Evolutionary conservation across 306 rosid genomes (phyloP), one percentile per base, ranked within the genome.

Genomic region (Herpetospermum pedunculosum): DNA sequence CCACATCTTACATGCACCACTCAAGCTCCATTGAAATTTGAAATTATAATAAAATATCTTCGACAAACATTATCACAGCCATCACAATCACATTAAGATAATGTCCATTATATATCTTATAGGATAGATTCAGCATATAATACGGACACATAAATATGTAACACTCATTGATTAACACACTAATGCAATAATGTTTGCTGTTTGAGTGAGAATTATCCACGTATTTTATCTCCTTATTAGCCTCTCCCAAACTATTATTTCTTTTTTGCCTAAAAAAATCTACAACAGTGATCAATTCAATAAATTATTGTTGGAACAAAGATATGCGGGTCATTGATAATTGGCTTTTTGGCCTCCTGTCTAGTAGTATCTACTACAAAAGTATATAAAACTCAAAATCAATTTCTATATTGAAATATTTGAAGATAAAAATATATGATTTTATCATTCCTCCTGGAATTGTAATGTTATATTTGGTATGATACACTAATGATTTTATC

Each of bases 81-180:
- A 71, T 71, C 75, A 71, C 58, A 49, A 71, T 47, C 59, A 71
- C 23, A 37, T 21, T 47, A 71, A 44, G 75, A 9, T 11, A 46
- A 46, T 44, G 40, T 69, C 54, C 8, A 70, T 47, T 26, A 28
- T 70, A 43, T 25, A 68, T 26, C 73, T 68, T 68, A n/a, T n/a
- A 68, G 25, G 73, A 43, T 21, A 67, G 37, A 70, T 16, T 48
- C 60, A 47, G 23, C 46, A 49, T 30, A 49, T 71, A 37, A 77
- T 75, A 73, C 34, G 62, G 52, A 76, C 70, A 41, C 60, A 81
- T 8, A 37, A 50, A 29, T 63, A 55, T 60, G 70, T 52, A 65
- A 55, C 18, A 84, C 21, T 53, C 80, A 35, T 21, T 37, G 43
- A 71, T 34, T 30, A 52, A 32, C 46, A 58, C 55, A 46, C 38